Evolutionary conservation across 2,329 filamentous ascomycete species (phyloP).

Genomic region (Colletotrichum viniferum): DNA sequence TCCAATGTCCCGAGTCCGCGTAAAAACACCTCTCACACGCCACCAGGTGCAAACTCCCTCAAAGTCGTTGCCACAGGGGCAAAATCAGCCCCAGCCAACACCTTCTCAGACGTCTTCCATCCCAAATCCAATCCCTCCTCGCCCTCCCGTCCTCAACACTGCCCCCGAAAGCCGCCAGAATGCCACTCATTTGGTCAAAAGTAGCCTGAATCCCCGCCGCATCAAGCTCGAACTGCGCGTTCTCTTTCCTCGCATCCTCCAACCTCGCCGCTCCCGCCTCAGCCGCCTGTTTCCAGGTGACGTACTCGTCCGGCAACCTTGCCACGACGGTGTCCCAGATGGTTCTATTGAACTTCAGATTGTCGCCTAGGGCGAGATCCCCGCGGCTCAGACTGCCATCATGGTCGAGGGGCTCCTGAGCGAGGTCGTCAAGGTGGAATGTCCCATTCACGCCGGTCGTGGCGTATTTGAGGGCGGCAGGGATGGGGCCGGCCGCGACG

Average conservation of each 20-base stretch:
- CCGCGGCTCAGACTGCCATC: not conserved
- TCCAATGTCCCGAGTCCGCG: accelerated
- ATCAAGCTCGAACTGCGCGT: not conserved
- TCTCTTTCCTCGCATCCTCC: not conserved
- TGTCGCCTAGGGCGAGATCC: not conserved
- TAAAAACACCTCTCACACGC: not conserved
- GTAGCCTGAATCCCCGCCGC: not conserved
- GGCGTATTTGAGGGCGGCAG: not conserved
- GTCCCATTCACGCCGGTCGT: not conserved
- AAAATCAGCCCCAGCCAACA: not conserved
- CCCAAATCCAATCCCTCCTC: not conserved
- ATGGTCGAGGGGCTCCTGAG: conserved; percentile 1
- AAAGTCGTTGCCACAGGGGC: not conserved
- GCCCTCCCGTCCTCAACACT: not conserved
- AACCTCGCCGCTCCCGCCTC: not conserved
- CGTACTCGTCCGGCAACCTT: not conserved
- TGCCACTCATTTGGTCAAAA: not conserved
- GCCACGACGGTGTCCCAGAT: not conserved
- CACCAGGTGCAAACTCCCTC: not conserved
- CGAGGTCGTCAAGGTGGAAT: conserved; percentile 9
- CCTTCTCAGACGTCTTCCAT: not conserved
- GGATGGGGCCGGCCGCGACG: not conserved
- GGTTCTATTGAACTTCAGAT: not conserved
- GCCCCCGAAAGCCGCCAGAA: not conserved
- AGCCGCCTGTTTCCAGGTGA: conserved; percentile 1